Conservation (phyloP, 192 early-diverging fungal genomes). For the Umbelopsis ramanniana region DNA sequence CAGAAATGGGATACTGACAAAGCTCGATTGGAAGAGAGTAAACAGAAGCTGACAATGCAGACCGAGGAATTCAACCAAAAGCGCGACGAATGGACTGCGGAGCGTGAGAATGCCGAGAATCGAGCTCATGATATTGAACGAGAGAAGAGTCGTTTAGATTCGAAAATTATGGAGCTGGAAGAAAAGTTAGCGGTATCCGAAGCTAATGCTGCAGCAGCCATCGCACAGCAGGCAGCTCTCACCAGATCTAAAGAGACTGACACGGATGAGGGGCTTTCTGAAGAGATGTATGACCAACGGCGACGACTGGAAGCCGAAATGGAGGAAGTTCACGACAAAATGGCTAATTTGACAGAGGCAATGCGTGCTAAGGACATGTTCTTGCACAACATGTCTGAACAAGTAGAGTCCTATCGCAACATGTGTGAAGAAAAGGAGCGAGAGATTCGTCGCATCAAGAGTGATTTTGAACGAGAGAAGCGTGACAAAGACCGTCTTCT, state of each 20-base stretch:
- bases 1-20: slow-evolving; percentile 18
- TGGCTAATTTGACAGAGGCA: slow-evolving; percentile 37
- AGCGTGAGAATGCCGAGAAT: slow-evolving; percentile 40
- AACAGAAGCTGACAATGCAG: slow-evolving; percentile 20
- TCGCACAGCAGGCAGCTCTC: slow-evolving; percentile 29
- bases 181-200: slow-evolving; percentile 35
- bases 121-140: slow-evolving; percentile 40
- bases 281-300: slow-evolving; percentile 28
- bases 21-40: slow-evolving; percentile 10
- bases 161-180: slow-evolving; percentile 45
- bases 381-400: slow-evolving; percentile 39
- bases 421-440: slow-evolving; percentile 43
- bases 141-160: slow-evolving; percentile 44
- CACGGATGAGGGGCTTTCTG: slow-evolving; percentile 18
- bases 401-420: slow-evolving; percentile 40
- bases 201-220: slow-evolving; percentile 38
- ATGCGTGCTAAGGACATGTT: slow-evolving; percentile 49
- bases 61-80: slow-evolving; percentile 26
- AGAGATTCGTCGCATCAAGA: slow-evolving; percentile 35
- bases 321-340: slow-evolving; percentile 47
- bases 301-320: slow-evolving; percentile 39
- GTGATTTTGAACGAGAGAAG: slow-evolving; percentile 30
- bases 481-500: slow-evolving; percentile 38
- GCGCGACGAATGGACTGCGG: slow-evolving; percentile 25
- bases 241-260: slow-evolving; percentile 33